Conservation (phyloP, 345 rosid genomes). For the Ceriops zippeliana region DNA sequence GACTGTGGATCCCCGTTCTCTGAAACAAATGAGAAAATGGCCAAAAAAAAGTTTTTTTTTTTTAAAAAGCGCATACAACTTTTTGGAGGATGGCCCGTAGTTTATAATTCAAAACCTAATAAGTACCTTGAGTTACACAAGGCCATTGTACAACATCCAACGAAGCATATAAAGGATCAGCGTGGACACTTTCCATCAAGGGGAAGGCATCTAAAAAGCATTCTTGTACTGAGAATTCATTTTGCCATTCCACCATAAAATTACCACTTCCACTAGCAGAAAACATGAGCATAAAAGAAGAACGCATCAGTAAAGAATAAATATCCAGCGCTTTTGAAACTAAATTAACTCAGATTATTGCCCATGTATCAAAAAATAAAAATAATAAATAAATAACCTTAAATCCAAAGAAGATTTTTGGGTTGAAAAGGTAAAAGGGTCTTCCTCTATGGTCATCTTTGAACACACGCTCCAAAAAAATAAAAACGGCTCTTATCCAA, state of each 20-base stretch:
- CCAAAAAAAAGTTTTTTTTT: no score
- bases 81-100: neutral
- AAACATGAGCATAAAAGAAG: neutral
- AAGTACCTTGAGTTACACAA: conserved; percentile 23
- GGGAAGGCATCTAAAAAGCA: conserved; percentile 21
- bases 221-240: conserved; percentile 22
- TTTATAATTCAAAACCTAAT: neutral
- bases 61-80: no score
- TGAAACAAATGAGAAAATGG: neutral
- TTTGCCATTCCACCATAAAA: conserved; percentile 24
- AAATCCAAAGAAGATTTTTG: conserved; percentile 19
- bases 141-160: conserved; percentile 24
- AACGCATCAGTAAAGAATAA: neutral
- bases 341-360: neutral
- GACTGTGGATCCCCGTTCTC: conserved; percentile 5
- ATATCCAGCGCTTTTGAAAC: neutral
- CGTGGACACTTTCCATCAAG: conserved; percentile 2
- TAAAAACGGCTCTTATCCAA: neutral
- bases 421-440: conserved; percentile 18
- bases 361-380: no score
- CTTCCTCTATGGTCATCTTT: conserved; percentile 21
- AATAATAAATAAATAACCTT: conserved; percentile 10
- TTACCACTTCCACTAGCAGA: conserved; percentile 19
- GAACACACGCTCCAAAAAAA: neutral
- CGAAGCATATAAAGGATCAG: conserved; percentile 17